Evolutionary conservation across 495 filamentous ascomycete species (phyloP).

Genomic region (Pyrenula aspistea): DNA sequence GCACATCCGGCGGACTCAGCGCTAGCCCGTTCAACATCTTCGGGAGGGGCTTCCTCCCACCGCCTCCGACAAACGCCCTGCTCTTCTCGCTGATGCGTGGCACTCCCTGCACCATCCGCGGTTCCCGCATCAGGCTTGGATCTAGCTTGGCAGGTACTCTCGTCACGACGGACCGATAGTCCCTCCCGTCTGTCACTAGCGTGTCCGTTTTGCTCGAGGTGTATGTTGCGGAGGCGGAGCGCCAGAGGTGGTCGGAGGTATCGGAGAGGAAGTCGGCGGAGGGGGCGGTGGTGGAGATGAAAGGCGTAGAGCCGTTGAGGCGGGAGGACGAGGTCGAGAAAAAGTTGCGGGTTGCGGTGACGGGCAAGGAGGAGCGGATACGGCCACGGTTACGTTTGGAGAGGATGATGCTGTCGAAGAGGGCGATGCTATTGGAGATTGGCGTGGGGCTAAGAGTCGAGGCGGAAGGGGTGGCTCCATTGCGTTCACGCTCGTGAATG

Average conservation of each 20-base stretch:
- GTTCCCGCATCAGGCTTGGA: slow-evolving; percentile 76
- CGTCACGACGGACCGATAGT: slow-evolving; percentile 43
- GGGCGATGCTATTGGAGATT: slow-evolving; percentile 51
- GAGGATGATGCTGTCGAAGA: slow-evolving; percentile 93
- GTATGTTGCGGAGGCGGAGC: slow-evolving; percentile 67
- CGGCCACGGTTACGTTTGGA: slow-evolving; percentile 84
- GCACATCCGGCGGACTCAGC: slow-evolving; percentile 24
- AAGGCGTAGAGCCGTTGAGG: slow-evolving; percentile 15
- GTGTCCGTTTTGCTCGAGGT: slow-evolving; percentile 51
- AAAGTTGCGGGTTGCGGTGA: slow-evolving; percentile 5
- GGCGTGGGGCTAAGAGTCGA: slow-evolving; percentile 19
- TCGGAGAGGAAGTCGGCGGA: slow-evolving; percentile 75
- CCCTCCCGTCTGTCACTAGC: slow-evolving; percentile 48
- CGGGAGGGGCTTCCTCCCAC: slow-evolving; percentile 58
- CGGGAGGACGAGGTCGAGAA: slow-evolving; percentile 23
- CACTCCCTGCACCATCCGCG: slow-evolving; percentile 61
- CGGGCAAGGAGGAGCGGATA: background rate
- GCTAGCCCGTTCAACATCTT: slow-evolving; percentile 50
- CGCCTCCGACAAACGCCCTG: slow-evolving; percentile 35
- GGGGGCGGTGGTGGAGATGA: slow-evolving; percentile 24
- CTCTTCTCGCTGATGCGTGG: slow-evolving; percentile 51
- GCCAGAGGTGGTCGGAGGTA: slow-evolving; percentile 84
- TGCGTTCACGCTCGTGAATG: slow-evolving; percentile 74
- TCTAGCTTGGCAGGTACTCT: slow-evolving; percentile 79
- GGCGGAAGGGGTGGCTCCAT: slow-evolving; percentile 28